Conservation (phyloP, 1,139 yeast species). For the Ashbya aceris region DNA sequence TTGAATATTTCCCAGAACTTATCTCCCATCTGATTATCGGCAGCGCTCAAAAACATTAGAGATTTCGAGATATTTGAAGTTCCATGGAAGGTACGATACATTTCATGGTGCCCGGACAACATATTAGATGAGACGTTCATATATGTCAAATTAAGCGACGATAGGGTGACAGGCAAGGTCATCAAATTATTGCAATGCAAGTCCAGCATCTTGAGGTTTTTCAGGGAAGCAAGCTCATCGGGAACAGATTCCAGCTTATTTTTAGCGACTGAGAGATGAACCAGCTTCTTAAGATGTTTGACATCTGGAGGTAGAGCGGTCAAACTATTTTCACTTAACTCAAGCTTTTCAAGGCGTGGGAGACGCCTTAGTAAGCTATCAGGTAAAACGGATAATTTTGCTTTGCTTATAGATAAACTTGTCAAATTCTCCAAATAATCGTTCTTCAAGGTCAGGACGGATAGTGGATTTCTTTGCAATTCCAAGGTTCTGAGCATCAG, state of each 20-base stretch:
- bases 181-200: slow-evolving; percentile 81
- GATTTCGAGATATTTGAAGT: slow-evolving; percentile 40
- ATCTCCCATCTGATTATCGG: slow-evolving; percentile 79
- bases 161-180: slow-evolving; percentile 55
- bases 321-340: slow-evolving; percentile 75
- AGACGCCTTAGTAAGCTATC: slow-evolving; percentile 53
- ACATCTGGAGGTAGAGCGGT: slow-evolving; percentile 68
- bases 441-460: slow-evolving; percentile 58
- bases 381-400: slow-evolving; percentile 69
- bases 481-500: slow-evolving; percentile 47
- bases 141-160: slow-evolving; percentile 50
- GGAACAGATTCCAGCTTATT: slow-evolving; percentile 78
- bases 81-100: slow-evolving; percentile 24
- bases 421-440: slow-evolving; percentile 52
- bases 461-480: slow-evolving; percentile 71
- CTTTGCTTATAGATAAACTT: slow-evolving; percentile 68
- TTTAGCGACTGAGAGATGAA: slow-evolving; percentile 59
- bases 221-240: slow-evolving; percentile 49
- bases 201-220: slow-evolving; percentile 60
- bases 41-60: slow-evolving; percentile 50
- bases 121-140: slow-evolving; percentile 78
- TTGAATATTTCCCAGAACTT: slow-evolving; percentile 66
- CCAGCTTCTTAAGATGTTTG: slow-evolving; percentile 48
- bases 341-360: slow-evolving; percentile 62
- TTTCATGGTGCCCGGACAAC: slow-evolving; percentile 33